Conservation (phyloP, 345 rosid species). For the Eucalyptus paniculata region DNA sequence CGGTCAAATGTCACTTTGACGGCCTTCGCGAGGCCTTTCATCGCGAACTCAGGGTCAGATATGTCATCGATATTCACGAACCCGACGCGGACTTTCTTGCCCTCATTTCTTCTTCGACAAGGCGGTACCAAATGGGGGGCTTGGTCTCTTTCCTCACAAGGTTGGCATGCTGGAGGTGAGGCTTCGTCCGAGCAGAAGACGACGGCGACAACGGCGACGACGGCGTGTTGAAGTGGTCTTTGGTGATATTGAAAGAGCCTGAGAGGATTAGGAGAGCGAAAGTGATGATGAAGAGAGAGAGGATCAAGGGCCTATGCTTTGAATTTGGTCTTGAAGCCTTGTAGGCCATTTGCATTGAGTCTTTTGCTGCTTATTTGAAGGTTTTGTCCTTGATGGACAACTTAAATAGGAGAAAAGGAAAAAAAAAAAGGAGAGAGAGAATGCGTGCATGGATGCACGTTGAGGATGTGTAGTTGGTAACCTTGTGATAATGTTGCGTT, state of each 20-base stretch:
- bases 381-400: not conserved
- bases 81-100: constrained; percentile 33
- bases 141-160: not conserved
- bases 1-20: constrained; percentile 26
- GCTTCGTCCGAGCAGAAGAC: too few relatives aligned
- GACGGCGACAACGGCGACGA: not conserved
- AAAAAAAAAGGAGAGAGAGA: not conserved
- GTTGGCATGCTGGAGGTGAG: not conserved
- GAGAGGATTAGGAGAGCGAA: constrained; percentile 14
- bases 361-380: not conserved
- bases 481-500: not conserved
- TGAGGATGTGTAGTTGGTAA: not conserved
- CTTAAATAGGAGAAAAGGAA: not conserved
- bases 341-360: constrained; percentile 13
- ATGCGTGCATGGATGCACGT: constrained; percentile 32
- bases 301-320: constrained; percentile 15
- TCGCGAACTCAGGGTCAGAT: not conserved
- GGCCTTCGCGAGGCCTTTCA: not conserved
- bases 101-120: constrained; percentile 11
- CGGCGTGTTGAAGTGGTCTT: not conserved
- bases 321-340: constrained; percentile 5
- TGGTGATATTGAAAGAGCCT: not conserved
- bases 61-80: constrained; percentile 25
- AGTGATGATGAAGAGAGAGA: constrained; percentile 31
- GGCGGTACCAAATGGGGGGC: constrained; percentile 26